Conservation (phyloP, 2,329 filamentous ascomycete species). For the Apiospora saccharicola region DNA sequence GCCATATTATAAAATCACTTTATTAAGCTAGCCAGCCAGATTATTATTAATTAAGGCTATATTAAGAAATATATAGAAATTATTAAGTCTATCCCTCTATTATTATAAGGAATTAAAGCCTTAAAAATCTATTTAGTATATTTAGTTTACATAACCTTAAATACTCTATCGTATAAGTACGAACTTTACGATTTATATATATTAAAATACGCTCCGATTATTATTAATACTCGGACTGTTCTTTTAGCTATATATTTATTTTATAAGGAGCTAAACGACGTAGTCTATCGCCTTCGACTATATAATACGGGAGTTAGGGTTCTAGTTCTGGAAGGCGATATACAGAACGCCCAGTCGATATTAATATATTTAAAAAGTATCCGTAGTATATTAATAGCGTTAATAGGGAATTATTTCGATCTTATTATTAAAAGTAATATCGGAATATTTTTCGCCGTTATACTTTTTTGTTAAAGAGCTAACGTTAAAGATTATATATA, state of each 20-base stretch:
- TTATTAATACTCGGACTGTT: not conserved
- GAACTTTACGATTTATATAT: constrained; percentile 2
- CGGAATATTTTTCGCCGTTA: constrained; percentile 12
- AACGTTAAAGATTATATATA: constrained; percentile 4
- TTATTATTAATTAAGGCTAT: not conserved
- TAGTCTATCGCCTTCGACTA: not conserved
- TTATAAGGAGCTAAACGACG: not conserved
- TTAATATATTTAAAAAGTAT: constrained; percentile 11
- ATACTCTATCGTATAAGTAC: not conserved
- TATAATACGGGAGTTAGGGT: constrained; percentile 1
- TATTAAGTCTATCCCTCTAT: not conserved
- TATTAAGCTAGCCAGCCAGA: not conserved
- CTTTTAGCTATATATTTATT: not conserved
- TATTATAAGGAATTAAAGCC: not conserved
- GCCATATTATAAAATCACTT: not conserved
- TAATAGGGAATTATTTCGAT: constrained; percentile 13
- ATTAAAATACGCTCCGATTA: constrained; percentile 1
- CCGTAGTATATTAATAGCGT: not conserved
- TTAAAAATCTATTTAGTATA: not conserved
- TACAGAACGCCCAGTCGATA: constrained; percentile 1
- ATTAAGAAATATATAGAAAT: not conserved
- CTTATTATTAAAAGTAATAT: not conserved
- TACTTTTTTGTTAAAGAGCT: not conserved
- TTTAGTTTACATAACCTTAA: not conserved
- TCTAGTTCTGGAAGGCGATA: not conserved